phyloP scores from a whole-genome alignment of 73 alveolate genomes.

The Paramecium pentaurelia region DNA sequence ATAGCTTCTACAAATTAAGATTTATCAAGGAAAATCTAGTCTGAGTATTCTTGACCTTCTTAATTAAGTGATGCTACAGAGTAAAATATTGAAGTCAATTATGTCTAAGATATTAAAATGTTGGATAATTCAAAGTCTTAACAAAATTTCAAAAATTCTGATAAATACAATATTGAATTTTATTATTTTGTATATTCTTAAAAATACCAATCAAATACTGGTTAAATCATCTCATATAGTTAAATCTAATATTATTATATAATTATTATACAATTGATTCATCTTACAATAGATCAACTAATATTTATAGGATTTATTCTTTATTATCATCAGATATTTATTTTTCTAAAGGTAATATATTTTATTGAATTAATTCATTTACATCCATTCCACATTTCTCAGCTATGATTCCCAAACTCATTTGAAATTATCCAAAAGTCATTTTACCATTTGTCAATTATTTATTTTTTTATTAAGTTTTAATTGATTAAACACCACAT shows the following conservation, averaged over 20 bases:
- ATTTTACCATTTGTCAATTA: background rate
- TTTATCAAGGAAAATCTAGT: background rate
- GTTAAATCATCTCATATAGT: background rate
- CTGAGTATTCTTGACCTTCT: background rate
- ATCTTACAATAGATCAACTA: conserved; percentile 24
- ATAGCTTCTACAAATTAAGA: conserved; percentile 29
- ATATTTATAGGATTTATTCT: background rate
- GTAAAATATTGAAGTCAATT: background rate
- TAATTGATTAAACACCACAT: background rate
- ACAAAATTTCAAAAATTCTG: conserved; percentile 8
- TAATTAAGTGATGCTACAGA: conserved; percentile 3
- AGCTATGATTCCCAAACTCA: background rate
- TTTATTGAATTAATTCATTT: background rate
- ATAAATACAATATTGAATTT: background rate
- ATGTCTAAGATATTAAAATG: background rate
- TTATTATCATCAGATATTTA: conserved; percentile 8
- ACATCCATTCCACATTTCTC: background rate
- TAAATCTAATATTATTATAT: background rate
- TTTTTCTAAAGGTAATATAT: conserved; percentile 8
- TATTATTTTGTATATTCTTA: background rate
- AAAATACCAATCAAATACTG: conserved; percentile 2
- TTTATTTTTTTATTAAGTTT: background rate
- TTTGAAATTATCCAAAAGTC: conserved; percentile 7
- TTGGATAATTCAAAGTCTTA: background rate
- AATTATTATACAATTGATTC: background rate